A percentile compares a stretch with the other conserved stretches of the same genome.
Conservation (phyloP, 2,329 filamentous ascomycete species). For the Corynespora cassiicola region DNA sequence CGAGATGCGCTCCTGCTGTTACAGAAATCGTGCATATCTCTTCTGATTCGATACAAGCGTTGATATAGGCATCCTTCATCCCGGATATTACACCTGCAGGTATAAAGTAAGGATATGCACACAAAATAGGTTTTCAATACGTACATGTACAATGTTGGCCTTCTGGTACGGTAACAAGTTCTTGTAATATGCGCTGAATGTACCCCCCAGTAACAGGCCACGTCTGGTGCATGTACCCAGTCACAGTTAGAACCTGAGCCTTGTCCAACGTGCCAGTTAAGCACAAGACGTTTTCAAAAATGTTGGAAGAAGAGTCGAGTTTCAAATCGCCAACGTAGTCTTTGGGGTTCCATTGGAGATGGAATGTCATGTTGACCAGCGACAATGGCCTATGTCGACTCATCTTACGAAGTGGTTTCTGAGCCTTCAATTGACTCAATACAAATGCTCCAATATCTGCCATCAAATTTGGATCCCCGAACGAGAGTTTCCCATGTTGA, state of each 20-base stretch:
- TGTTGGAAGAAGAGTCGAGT: too few relatives aligned
- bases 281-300: neutral
- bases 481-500: slow-evolving; percentile 1
- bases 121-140: too few relatives aligned
- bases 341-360: neutral
- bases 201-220: slow-evolving; percentile 1
- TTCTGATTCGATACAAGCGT: too few relatives aligned
- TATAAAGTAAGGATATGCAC: too few relatives aligned
- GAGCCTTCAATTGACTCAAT: neutral
- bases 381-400: slow-evolving; percentile 1
- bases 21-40: neutral
- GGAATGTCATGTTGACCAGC: neutral
- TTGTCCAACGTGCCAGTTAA: slow-evolving; percentile 2
- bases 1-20: neutral
- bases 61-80: too few relatives aligned
- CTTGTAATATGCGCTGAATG: neutral
- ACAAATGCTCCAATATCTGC: neutral
- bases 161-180: neutral
- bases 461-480: neutral
- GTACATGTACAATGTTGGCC: neutral
- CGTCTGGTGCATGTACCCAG: slow-evolving; percentile 3
- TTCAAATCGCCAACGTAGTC: neutral
- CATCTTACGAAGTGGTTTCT: neutral
- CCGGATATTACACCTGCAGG: too few relatives aligned
- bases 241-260: slow-evolving; percentile 4